Base-by-base conservation (phyloP, 2,329 filamentous ascomycete genomes). In the Niveomyces coronatus region DNA sequence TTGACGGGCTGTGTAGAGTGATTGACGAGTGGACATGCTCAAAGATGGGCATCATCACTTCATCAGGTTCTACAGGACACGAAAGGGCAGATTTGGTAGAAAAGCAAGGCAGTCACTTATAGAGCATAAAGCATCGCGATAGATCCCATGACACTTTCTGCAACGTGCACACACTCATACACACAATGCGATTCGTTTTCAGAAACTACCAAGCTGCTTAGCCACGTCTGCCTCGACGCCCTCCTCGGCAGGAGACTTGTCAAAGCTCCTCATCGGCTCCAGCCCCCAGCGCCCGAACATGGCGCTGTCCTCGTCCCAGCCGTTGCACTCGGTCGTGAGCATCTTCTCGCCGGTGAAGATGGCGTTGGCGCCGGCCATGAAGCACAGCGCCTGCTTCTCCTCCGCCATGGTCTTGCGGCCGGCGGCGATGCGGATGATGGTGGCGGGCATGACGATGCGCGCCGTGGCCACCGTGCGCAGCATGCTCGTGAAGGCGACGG, bases 291-390 rank as follows among this genome's bases (percentile, higher is more conserved):
- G 72, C 3, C 79, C 74, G 62, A 94, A 93, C 77, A 94, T 85
- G 29, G 66, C 77, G 45, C 75, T 79, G 53, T 94, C 87, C 60
- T 93, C 84, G 45, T 91, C 85, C 84, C 85, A 94, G 20, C 85
- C 85, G 49, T 85, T 88, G 56, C 85, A 93, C 41, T 87, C 84
- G 0, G 87, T 94, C 4, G 87, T 94, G 61, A 94, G 59, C 87
- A 94, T 94, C 70, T 89, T 94, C 65, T 94, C 87, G 8, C 87
- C 87, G 0, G 87, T 94, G 55, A 94, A 94, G 23, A 94, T 82
- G n/a, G 87, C 87, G 51, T 94, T 94, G 1, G 87, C 87, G 11
- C 87, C 87, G 0, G 86, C 85, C 74, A 85, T 80, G 64, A 94
- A 94, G 60, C 86, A 94, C 47, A 89, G 57, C 11, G 85, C 79